Conservation (phyloP, 2,329 filamentous ascomycete species). For the Calycina herbarum region DNA sequence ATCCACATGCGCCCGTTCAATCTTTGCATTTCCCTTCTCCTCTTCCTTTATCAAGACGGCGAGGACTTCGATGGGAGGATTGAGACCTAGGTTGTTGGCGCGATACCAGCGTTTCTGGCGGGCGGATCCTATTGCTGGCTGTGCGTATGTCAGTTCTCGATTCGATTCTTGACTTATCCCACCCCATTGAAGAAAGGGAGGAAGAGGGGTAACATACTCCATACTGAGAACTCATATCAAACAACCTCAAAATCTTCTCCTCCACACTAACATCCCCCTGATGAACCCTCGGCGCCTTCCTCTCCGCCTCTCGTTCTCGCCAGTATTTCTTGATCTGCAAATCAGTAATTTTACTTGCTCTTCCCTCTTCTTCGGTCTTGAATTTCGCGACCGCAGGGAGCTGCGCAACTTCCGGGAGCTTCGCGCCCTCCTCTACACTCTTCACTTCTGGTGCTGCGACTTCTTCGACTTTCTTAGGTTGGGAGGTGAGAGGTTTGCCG, state of each 20-base stretch:
- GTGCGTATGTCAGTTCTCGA: constrained; percentile 16
- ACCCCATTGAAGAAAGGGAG: neutral
- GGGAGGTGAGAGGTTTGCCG: constrained; percentile 9
- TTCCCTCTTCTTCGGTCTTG: constrained; percentile 48
- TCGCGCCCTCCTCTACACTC: constrained; percentile 14
- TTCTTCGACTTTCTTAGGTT: neutral
- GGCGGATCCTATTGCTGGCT: constrained; percentile 87
- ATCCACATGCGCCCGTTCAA: constrained; percentile 74
- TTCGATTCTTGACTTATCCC: neutral
- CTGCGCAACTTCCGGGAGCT: constrained; percentile 30
- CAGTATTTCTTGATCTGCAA: constrained; percentile 77
- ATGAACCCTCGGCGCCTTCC: constrained; percentile 72
- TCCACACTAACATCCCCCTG: constrained; percentile 69
- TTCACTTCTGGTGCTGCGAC: neutral
- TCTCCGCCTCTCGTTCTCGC: constrained; percentile 67
- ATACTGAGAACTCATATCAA: constrained; percentile 88
- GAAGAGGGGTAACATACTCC: constrained; percentile 63
- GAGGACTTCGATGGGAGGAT: constrained; percentile 86
- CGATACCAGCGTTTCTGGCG: constrained; percentile 85
- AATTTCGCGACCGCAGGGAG: constrained; percentile 28
- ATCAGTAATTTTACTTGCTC: constrained; percentile 65
- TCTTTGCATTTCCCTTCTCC: constrained; percentile 50
- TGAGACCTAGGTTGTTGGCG: constrained; percentile 77
- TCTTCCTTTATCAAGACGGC: constrained; percentile 78
- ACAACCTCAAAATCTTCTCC: constrained; percentile 89